Percentiles rank a stretch among this genome's conserved stretches.
Conservation (phyloP, 176 grass and related monocot species). For the Aegilops longissima region DNA sequence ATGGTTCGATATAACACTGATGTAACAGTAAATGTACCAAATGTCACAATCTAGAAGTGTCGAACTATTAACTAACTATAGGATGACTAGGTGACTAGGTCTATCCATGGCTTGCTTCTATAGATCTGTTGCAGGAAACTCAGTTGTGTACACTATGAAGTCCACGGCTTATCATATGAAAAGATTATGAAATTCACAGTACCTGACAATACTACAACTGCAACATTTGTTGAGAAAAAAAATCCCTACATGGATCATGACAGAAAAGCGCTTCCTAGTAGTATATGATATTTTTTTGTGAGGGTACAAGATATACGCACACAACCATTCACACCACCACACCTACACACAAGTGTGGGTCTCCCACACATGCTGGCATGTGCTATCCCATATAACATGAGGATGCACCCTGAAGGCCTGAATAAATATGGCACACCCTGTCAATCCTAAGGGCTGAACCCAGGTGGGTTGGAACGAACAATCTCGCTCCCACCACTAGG, state of each 20-base stretch:
- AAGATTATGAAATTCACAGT: background rate
- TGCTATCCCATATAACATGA: background rate
- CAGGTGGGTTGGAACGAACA: background rate
- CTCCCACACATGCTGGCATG: background rate
- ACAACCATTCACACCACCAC: background rate
- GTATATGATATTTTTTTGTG: background rate
- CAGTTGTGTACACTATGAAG: background rate
- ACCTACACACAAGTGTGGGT: background rate
- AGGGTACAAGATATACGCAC: background rate
- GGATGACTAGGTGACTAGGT: background rate
- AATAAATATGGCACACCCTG: background rate
- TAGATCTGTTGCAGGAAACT: background rate
- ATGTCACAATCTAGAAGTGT: background rate
- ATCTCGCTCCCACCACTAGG: background rate
- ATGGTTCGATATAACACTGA: conserved; percentile 6
- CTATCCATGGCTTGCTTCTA: conserved; percentile 3
- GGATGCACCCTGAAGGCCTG: background rate
- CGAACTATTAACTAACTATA: background rate
- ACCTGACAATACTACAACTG: background rate
- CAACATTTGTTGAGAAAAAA: background rate
- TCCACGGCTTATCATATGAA: background rate
- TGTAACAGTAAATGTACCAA: background rate
- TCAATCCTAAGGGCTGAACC: background rate
- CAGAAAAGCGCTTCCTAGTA: conserved; percentile 4
- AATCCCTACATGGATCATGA: background rate